Evolutionary conservation across 495 filamentous ascomycete species (phyloP), one percentile per base, ranked within the genome.

Genomic region (Penicillium nucicola): DNA sequence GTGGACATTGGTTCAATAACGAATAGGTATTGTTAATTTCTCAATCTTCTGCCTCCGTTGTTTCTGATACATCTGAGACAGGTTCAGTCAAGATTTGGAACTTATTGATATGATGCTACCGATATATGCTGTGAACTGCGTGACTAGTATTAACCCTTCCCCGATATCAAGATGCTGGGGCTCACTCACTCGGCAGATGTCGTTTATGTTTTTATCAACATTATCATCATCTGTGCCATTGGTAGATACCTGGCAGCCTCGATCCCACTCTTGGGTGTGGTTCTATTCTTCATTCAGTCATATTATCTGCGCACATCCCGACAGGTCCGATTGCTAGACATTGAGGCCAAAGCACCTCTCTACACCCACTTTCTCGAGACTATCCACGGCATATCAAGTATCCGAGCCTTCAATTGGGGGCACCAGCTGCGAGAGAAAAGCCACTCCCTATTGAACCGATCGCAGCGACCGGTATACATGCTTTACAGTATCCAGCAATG

Each of bases 281-380:
- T 25, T 13, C 19, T 25, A 14, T 41, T 25, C 11, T 41, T 41
- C 38, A 11, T 84, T 3, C 81, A 85, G 48, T 67, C 62, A 8
- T 71, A 75, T 60, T 85, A 85, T 46, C 69, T 84, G 0, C 71
- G 77, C 12, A 72, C 93, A 6, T 92, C 65, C 1, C 72, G 77
- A 1, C 82, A 84, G 52, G 45, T 85, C 1, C 73, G 82, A 33
- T 56, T 82, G 2, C 58, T 87, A 0, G 81, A 84, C 43, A 71
- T 82, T 10, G 78, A 83, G 48, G 65, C 72, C n/a, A 78, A 77
- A 48, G 60, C 68, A 6, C 86, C 86, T 0, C 77, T 91, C 0
- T 89, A 85, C 57, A 82, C 88, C 48, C 80, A 82, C 42, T 89
- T 93, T 52, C 76, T 77, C 1, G 82, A 84, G 9, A 77, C 81